Evolutionary conservation across 2,329 filamentous ascomycete genomes (phyloP), one percentile per base, ranked within the genome.

Genomic region (Penicillium brevicompactum): DNA sequence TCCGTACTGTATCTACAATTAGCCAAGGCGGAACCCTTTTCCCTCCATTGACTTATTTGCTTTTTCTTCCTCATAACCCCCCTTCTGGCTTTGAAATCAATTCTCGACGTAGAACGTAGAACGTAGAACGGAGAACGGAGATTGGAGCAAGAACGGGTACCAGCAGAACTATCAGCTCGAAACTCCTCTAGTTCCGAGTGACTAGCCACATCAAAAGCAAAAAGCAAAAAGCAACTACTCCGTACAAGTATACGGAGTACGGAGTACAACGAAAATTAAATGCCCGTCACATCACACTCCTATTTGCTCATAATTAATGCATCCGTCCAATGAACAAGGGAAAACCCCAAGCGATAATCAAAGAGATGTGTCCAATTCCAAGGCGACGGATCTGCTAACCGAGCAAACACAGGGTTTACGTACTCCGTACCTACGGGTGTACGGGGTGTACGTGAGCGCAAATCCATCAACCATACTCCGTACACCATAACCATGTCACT

Each of bases 151-250:
- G 24, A 27, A 27, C 24, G 24, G 24, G 24, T 27, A 27, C 24
- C 5, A 27, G 24, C 24, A 27, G 16, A 10, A 18, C 8, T 18
- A 41, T 41, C 38, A 41, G 38, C 16, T 41, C n/a, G 38, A 45
- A 45, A 27, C 31, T 42, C 27, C 14, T 18, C 34, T 42, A 49
- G 30, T 49, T 37, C 38, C 27, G n/a, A 21, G 7, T 14, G n/a
- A 8, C 37, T 53, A 42, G 30, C 44, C 30, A 31, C 45, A 16
- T 34, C 18, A 48, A 49, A 53, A 49, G 51, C 51, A 53, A 53
- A 48, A 42, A 37, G 27, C 38, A 34, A 48, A 41, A 18, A 27
- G 40, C 31, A 46, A 5, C 24, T n/a, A 51, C 4, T 41, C n/a
- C n/a, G n/a, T n/a, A 18, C 18, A 18, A 18, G 18, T 18, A 18